Evolutionary conservation across 306 rosid genomes (phyloP).

Genomic region (Prunus davidiana): DNA sequence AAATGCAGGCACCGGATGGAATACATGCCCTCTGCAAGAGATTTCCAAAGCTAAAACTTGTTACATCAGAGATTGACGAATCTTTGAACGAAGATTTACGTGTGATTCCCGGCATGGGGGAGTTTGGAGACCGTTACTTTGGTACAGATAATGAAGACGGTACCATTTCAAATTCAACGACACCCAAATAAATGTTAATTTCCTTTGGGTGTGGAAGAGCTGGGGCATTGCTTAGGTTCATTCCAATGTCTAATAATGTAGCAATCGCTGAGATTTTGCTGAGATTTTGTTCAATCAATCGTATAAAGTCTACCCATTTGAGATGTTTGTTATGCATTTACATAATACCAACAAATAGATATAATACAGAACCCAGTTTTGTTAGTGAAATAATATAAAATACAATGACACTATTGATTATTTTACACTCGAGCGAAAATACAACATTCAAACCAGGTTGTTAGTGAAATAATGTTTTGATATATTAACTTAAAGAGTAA

Average conservation of each 20-base stretch:
- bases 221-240: neutral
- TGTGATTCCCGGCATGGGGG: slow-evolving; percentile 24
- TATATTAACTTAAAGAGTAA: neutral
- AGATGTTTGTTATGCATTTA: neutral
- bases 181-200: neutral
- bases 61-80: slow-evolving; percentile 22
- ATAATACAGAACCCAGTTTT: neutral
- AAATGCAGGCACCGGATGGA: slow-evolving; percentile 24
- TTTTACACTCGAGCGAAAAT: neutral
- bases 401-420: neutral
- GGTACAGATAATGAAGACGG: slow-evolving; percentile 15
- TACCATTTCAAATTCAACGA: neutral
- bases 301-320: neutral
- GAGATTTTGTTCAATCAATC: neutral
- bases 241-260: neutral
- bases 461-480: neutral
- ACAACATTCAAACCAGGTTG: neutral
- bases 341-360: neutral
- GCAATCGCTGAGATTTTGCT: neutral
- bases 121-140: slow-evolving; percentile 24
- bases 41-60: slow-evolving; percentile 23
- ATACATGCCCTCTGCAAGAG: slow-evolving; percentile 18
- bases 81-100: slow-evolving; percentile 5
- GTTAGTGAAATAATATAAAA: neutral
- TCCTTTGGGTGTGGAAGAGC: neutral